Evolutionary conservation across 2,329 filamentous ascomycete genomes (phyloP), one percentile per base, ranked within the genome.

Genomic region (Neonectria ditissima): DNA sequence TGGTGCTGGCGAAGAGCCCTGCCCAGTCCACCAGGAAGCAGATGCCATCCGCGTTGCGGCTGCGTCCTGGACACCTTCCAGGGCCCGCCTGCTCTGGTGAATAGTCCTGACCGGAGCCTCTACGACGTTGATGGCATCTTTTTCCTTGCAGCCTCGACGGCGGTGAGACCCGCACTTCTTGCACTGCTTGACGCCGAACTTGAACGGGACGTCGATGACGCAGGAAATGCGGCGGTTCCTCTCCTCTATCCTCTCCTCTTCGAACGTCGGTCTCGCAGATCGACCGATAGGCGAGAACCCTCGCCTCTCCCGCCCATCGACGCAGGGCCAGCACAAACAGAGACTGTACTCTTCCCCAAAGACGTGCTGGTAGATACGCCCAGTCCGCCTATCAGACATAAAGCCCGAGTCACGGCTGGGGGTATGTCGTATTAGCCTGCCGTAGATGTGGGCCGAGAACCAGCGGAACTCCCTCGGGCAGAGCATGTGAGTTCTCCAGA

Each of bases 401-500:
- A 20, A 28, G 9, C 20, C 20, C 7, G 13, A 14, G 28, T 28
- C 22, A 20, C 37, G 62, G 18, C 65, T 65, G 44, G 70, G 65
- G 37, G 59, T 55, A 55, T 50, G 54, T 20, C 52, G 16, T 5
- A 68, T n/a, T n/a, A 69, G n/a, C 11, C 55, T 26, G 18, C 53
- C 59, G n/a, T 58, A 30, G 39, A 50, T 55, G 6, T 32, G 11
- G n/a, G 26, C 30, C 7, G 56, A 69, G 51, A 69, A 68, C 28
- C 22, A 16, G 4, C 24, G 58, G 32, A 64, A 65, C 26, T 63
- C 60, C n/a, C 20, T 22, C 4, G 62, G 65, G 1, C 30, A 51
- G n/a, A 71, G 65, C 54, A 63, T 62, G 24, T 73, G 69, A 10
- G 68, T 71, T 55, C 64, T 68, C 62, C 57, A 70, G 14, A 66